Evolutionary conservation across 2,329 filamentous ascomycete species (phyloP), one percentile per base, ranked within the genome.

Genomic region (Aspergillus sp.): DNA sequence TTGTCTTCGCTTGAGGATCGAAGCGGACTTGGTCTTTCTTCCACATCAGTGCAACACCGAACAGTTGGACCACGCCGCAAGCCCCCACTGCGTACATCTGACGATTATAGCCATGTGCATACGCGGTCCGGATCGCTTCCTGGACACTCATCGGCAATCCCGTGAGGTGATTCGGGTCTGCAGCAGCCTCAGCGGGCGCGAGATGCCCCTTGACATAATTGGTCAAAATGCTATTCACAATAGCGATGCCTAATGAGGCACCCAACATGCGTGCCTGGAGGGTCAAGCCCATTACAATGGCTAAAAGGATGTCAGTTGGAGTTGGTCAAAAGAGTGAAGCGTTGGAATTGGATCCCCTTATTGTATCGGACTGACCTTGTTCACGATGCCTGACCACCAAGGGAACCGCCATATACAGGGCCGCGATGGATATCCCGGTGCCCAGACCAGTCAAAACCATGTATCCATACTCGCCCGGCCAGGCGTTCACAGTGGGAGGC

Each of bases 191-290:
- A 15, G 41, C 25, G 5, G 30, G 47, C 21, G 30, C 11, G 32
- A 65, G 48, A 32, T 64, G 58, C 7, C 49, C 60, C n/a, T 59
- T 47, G 15, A 68, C 23, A 39, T 66, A 63, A 55, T 60, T 59
- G 25, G 60, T 64, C 36, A 69, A 44, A 17, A 69, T 64, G n/a
- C 63, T 66, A 25, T 70, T 73, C 54, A 72, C 70, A 6, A 77
- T 70, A 1, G 77, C 75, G 6, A 79, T 65, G 6, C 70, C 74
- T 47, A 80, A 70, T 1, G 74, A 73, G 2, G 73, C 77, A 1
- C 77, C 75, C 2, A 78, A 70, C 23, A 75, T 74, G 38, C 77
- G 72, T 36, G 77, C 69, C 58, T 78, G 77, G 4, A 77, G 76
- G 6, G 74, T 65, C 5, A 73, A 69, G 11, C 76, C 75, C 67